These are phyloP conservation scores for Ustilago xerochloae DNA, from an alignment of 1,284 basidiomycete genomes.

Conservation along the genomic window DNA sequence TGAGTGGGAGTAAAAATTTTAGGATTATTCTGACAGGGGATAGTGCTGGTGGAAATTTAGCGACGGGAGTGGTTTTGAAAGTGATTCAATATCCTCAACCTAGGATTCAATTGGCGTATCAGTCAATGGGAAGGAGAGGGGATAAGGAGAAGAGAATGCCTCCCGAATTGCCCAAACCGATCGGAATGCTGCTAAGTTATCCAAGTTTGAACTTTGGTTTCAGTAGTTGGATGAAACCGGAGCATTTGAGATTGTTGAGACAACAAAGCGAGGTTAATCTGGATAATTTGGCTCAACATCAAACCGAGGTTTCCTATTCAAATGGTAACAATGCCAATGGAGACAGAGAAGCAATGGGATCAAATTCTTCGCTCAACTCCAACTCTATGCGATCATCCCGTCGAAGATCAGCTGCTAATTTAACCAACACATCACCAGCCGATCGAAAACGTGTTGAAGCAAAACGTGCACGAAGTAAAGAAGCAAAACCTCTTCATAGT, in stretches of 20 bases:
- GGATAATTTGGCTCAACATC: conserved; percentile 43
- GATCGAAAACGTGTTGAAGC: conserved; percentile 37
- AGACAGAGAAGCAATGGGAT: background rate
- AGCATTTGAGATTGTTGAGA: conserved; percentile 83
- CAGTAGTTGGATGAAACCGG: conserved; percentile 88
- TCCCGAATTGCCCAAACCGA: conserved; percentile 73
- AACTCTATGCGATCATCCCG: conserved; percentile 18
- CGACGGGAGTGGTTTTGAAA: conserved; percentile 55
- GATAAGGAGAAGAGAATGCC: conserved; percentile 12
- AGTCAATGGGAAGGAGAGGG: conserved; percentile 13
- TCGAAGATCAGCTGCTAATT: conserved; percentile 31
- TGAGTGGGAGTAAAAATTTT: conserved; percentile 70
- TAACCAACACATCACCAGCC: conserved; percentile 11
- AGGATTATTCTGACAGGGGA: conserved; percentile 60
- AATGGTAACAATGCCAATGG: background rate
- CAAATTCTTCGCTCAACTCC: conserved; percentile 18
- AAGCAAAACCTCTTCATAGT: too few relatives aligned
- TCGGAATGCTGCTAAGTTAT: conserved; percentile 82
- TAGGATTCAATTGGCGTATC: conserved; percentile 55
- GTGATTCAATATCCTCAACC: conserved; percentile 61
- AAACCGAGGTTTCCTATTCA: background rate
- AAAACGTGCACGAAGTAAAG: conserved; percentile 32
- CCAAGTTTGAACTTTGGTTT: conserved; percentile 91
- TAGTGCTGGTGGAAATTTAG: conserved; percentile 60
- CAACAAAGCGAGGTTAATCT: conserved; percentile 69